These are phyloP conservation scores for Trichoderma arundinaceum DNA, from an alignment of 2,329 filamentous ascomycete species.

Conservation along the genomic window DNA sequence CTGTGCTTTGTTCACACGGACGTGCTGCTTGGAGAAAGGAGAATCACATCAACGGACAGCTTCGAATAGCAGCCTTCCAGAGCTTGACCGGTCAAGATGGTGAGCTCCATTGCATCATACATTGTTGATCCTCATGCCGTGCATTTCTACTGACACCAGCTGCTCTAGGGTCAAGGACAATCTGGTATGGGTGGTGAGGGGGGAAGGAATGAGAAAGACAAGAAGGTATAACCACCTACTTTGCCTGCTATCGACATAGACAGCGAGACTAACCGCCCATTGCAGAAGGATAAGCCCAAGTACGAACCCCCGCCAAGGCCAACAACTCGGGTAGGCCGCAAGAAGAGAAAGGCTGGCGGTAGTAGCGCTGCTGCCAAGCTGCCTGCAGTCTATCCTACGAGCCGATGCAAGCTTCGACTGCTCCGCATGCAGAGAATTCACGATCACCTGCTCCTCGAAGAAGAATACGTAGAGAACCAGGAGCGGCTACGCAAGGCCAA, in stretches of 20 bases:
- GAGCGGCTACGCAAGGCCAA: conserved; percentile 94
- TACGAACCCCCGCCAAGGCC: conserved; percentile 98
- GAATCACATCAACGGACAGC: background rate
- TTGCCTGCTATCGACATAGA: background rate
- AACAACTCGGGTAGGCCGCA: conserved; percentile 94
- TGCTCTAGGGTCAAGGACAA: conserved; percentile 75
- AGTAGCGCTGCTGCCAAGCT: conserved; percentile 95
- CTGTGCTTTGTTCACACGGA: background rate
- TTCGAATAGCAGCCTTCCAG: conserved; percentile 36
- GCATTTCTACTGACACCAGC: conserved; percentile 29
- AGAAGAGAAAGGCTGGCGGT: conserved; percentile 96
- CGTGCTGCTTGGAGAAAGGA: background rate
- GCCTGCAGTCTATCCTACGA: conserved; percentile 90
- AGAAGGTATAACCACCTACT: conserved; percentile 71
- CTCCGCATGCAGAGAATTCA: conserved; percentile 98
- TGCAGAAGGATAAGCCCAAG: conserved; percentile 98
- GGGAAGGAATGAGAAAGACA: conserved; percentile 80
- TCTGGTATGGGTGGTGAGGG: conserved; percentile 85
- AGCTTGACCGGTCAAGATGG: conserved; percentile 46
- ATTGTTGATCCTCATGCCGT: background rate
- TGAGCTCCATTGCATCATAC: conserved; percentile 37
- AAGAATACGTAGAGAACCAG: conserved; percentile 99
- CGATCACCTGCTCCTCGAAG: conserved; percentile 93
- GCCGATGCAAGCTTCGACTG: conserved; percentile 95
- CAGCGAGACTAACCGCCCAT: conserved; percentile 35